Evolutionary conservation across 2,329 filamentous ascomycete species (phyloP), one percentile per base, ranked within the genome.

Genomic region (Raffaelea ambrosiae): DNA sequence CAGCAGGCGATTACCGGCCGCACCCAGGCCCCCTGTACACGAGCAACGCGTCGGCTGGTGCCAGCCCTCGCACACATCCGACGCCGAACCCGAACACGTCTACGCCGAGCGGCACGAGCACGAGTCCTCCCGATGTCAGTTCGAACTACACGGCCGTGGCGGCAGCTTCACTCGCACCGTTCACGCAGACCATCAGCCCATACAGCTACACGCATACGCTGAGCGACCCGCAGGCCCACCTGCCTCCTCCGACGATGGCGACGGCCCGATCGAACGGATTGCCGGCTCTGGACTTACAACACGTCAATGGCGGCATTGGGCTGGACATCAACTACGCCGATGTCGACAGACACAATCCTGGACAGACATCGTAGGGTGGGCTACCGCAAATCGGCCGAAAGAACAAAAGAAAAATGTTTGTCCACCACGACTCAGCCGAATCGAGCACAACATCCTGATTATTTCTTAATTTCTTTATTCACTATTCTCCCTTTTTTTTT

Each of bases 1-100:
- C 51, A 1, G 44, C 43, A 1, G 46, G 43, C 26, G 48, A 52
- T 29, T 52, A 52, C 43, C 52, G 48, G 19, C 22, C 48, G 8
- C 52, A 53, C 19, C 18, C 51, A 1, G 43, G 51, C 8, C 11
- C 49, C 11, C 36, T 54, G 2, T 54, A 52, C 38, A 40, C 38
- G 10, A 48, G 43, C 48, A 48, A 35, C 7, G 36, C 46, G 9
- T 49, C 53, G 18, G 44, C 49, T 3, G 51, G 44, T 19, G 48
- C 50, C 3, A 54, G 52, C 33, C 52, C 52, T 3, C 52, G 52
- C 2, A 51, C 51, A 4, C 51, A 53, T n/a, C 35, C 51, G 33
- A 53, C 53, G 13, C 48, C 53, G 5, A 54, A 51, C 21, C 46
- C 52, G 2, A 44, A 52, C 48, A 49, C 46, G 13, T 41, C 50